Evolutionary conservation across 768 basidiomycete genomes (phyloP), one percentile per base, ranked within the genome.

Genomic region (Termitomyces sp.): DNA sequence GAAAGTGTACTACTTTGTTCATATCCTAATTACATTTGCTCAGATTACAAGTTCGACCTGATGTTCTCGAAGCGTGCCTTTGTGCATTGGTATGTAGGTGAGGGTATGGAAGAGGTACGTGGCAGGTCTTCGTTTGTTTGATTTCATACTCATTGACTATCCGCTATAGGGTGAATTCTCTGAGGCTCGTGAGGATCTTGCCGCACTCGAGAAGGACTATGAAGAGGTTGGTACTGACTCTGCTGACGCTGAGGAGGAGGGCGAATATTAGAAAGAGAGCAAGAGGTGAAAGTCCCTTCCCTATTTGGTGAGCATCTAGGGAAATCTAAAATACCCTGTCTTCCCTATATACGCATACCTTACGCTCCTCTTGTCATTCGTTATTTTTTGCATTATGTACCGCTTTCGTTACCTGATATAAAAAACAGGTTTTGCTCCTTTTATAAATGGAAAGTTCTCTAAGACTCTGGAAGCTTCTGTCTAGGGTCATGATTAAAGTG

Each of bases 41-140:
- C 61, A 85, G 96, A 98, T 76, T 88, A 96, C 80, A 98, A 98
- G 75, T 98, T 98, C 73, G 96, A 98, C 71, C 84, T 98, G 65
- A 86, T 98, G 74, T 98, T 96, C 80, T 95, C 94, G 60, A 97
- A 92, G 73, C 90, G 91, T 72, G 92, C 92, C 48, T 92, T 92
- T 62, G 88, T 90, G 26, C 88, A 91, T 72, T 90, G 93, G 94
- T 96, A 95, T 68, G 95, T 97, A 61, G 95, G 95, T 69, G 95
- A 98, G 76, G 96, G 96, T 79, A 98, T 98, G 96, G 96, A 98
- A 71, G 96, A 98, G 80, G 83, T 68, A 59, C 78, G 60, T n/a
- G 6, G 32, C 36, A 24, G 2, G 31, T 34, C 18, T 26, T 4
- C 52, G 50, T 55, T 18, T 14, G n/a, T 31, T 53, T 12, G 14